Evolutionary conservation across 495 filamentous ascomycete species (phyloP).

Genomic region (Penicillium mononematosum): DNA sequence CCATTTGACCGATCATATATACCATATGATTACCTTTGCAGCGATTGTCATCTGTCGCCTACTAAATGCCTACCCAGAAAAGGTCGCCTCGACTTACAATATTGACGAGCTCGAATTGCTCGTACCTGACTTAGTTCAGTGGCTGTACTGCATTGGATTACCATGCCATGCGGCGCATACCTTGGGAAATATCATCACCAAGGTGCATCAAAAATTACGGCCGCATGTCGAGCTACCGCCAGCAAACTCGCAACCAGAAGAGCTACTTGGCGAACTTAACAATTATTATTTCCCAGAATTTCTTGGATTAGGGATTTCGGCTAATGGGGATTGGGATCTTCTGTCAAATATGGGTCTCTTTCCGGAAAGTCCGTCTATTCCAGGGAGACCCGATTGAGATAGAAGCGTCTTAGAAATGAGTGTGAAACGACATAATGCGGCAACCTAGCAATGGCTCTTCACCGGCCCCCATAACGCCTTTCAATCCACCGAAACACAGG

Average conservation of each 20-base stretch:
- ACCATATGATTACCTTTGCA: slow-evolving; percentile 50
- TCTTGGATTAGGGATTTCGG: slow-evolving; percentile 26
- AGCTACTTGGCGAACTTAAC: slow-evolving; percentile 19
- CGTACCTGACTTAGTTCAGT: slow-evolving; percentile 36
- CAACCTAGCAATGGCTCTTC: background rate
- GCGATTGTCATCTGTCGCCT: slow-evolving; percentile 44
- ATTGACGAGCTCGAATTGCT: slow-evolving; percentile 34
- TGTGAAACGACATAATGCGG: background rate
- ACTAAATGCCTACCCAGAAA: slow-evolving; percentile 36
- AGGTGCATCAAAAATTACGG: slow-evolving; percentile 26
- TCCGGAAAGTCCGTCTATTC: slow-evolving; percentile 14
- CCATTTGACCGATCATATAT: slow-evolving; percentile 49
- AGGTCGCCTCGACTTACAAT: slow-evolving; percentile 28
- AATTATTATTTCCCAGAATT: slow-evolving; percentile 36
- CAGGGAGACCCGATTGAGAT: slow-evolving; percentile 8
- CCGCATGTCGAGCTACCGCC: slow-evolving; percentile 17
- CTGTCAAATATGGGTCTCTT: slow-evolving; percentile 27
- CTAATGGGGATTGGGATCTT: slow-evolving; percentile 31
- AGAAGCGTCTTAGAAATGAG: background rate
- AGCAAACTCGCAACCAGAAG: slow-evolving; percentile 12
- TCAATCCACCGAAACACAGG: slow-evolving; percentile 26
- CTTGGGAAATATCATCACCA: slow-evolving; percentile 39
- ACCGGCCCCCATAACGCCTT: slow-evolving; percentile 18
- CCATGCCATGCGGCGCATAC: slow-evolving; percentile 48
- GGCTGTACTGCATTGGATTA: slow-evolving; percentile 45